phyloP scores from a whole-genome alignment of 2,329 filamentous ascomycete genomes.

The Didymellaceae sp. region DNA sequence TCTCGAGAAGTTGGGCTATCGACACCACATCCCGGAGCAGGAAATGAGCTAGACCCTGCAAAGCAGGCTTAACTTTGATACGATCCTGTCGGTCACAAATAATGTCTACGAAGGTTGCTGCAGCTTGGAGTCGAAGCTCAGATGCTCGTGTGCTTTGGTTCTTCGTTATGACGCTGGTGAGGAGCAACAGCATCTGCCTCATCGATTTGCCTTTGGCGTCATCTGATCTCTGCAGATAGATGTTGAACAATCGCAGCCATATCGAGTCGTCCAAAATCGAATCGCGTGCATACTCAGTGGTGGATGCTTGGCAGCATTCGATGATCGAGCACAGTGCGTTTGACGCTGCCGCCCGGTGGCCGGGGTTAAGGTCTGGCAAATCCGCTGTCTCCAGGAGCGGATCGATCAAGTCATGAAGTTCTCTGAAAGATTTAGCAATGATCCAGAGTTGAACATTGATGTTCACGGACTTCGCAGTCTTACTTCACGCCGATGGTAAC shows the following conservation, averaged over 20 bases:
- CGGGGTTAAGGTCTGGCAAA: constrained; percentile 37
- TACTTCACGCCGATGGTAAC: constrained; percentile 43
- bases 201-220: constrained; percentile 56
- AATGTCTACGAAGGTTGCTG: constrained; percentile 61
- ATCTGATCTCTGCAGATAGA: constrained; percentile 53
- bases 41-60: constrained; percentile 71
- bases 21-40: constrained; percentile 65
- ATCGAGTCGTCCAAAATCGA: constrained; percentile 45
- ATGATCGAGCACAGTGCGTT: constrained; percentile 56
- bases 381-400: constrained; percentile 45
- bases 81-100: constrained; percentile 67
- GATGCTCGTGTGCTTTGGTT: constrained; percentile 26
- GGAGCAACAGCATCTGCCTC: constrained; percentile 52
- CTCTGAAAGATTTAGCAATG: constrained; percentile 35
- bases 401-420: constrained; percentile 35
- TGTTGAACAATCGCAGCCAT: constrained; percentile 49
- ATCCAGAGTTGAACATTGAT: constrained; percentile 22
- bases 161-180: constrained; percentile 48
- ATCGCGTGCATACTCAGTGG: constrained; percentile 32
- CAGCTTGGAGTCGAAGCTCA: constrained; percentile 36
- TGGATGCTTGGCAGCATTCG: constrained; percentile 47
- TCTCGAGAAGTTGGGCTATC: constrained; percentile 47
- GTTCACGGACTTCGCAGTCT: constrained; percentile 46
- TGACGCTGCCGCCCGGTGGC: constrained; percentile 55
- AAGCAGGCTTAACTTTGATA: constrained; percentile 71